Base-by-base conservation (phyloP, 2,329 filamentous ascomycete genomes). In the Aspergillus sp. region DNA sequence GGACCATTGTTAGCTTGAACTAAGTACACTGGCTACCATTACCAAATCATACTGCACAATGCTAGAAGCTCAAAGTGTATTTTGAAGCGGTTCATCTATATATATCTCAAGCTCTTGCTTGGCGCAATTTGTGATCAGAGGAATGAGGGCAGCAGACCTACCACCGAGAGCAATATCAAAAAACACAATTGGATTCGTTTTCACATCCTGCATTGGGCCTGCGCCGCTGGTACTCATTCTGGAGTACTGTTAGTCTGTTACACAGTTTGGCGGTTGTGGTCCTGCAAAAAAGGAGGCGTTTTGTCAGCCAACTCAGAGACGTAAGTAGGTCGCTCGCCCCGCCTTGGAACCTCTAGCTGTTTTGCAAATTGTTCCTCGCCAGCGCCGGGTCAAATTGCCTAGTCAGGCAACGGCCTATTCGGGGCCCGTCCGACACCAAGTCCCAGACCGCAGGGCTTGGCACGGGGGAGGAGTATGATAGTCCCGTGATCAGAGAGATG, bases 81-180 rank as follows among this genome's bases (percentile, higher is more conserved):
- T 27, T 2, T 7, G 4, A 15, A 23, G 21, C 15, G 21, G 21
- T 5, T 14, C 19, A 41, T 27, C 8, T 17, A 53, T 45, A 8
- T 17, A 56, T 21, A 31, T 9, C 27, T 31, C 27, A 31, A 3
- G 27, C 9, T 8, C 12, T 17, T 46, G 23, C 17, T 25, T 31
- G 35, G 35, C 12, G 35, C 35, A 37, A 37, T 6, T n/a, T 17
- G 17, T 49, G 14, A 50, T 44, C 48, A 49, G n/a, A 48, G 6
- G 6, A 35, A 31, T 60, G 12, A 6, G 52, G 45, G 19, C 14
- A 25, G 17, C 11, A 25, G 17, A 57, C 73, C 68, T 73, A 80
- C 79, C 79, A 67, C 74, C 78, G 27, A 81, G 70, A 52, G 77
- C 71, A 31, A 81, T 65, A 64, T 81, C 79, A 57, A 81, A 80